Evolutionary conservation across 352 stramenopile genomes (phyloP).

Genomic region (Bremia lactucae): DNA sequence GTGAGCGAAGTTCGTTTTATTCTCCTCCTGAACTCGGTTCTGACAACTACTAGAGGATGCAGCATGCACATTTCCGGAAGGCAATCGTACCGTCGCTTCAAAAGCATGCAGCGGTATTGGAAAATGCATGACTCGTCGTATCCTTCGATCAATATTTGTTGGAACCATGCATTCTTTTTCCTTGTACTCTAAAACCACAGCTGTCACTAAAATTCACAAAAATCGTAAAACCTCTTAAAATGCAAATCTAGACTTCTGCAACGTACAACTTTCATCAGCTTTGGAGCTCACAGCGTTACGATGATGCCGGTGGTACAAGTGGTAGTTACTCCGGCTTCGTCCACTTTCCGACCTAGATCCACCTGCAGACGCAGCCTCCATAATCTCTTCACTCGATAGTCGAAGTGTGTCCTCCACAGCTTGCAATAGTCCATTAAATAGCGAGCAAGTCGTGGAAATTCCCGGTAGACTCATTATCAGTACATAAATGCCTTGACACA

Average conservation of each 20-base stretch:
- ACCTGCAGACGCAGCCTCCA: slow-evolving; percentile 20
- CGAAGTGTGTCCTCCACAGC: slow-evolving; percentile 57
- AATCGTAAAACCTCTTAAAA: slow-evolving; percentile 8
- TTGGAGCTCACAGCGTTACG: slow-evolving; percentile 42
- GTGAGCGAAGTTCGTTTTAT: slow-evolving; percentile 26
- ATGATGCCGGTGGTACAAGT: slow-evolving; percentile 23
- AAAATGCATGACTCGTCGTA: slow-evolving; percentile 85
- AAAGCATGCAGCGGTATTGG: slow-evolving; percentile 77
- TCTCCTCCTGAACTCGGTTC: slow-evolving; percentile 23
- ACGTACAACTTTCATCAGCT: slow-evolving; percentile 54
- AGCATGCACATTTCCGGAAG: slow-evolving; percentile 20
- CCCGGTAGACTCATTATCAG: slow-evolving; percentile 66
- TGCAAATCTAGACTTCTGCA: neutral
- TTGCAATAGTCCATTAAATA: slow-evolving; percentile 61
- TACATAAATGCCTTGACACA: slow-evolving; percentile 64
- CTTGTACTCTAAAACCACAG: slow-evolving; percentile 79
- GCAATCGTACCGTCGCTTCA: slow-evolving; percentile 71
- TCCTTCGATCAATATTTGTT: slow-evolving; percentile 73
- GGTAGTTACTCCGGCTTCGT: slow-evolving; percentile 23
- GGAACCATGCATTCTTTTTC: slow-evolving; percentile 79
- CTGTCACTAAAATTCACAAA: slow-evolving; percentile 38
- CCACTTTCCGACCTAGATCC: slow-evolving; percentile 10
- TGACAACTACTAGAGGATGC: slow-evolving; percentile 3
- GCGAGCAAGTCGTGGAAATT: slow-evolving; percentile 50
- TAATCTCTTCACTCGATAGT: slow-evolving; percentile 28